phyloP scores from a whole-genome alignment of 192 early-diverging fungal genomes.

The Rhizophagus sp. region DNA sequence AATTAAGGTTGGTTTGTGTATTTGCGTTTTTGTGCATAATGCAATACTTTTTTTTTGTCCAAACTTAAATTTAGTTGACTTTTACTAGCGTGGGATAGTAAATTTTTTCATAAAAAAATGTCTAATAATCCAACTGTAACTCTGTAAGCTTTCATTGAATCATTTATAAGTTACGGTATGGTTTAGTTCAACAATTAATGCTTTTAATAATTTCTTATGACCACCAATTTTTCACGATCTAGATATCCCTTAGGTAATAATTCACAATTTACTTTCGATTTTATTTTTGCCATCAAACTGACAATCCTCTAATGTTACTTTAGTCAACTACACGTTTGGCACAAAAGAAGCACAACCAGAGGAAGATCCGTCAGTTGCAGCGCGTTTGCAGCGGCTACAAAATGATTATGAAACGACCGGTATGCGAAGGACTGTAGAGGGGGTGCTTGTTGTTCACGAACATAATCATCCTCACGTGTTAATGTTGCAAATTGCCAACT shows the following conservation, averaged over 20 bases:
- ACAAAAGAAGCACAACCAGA: conserved; percentile 73
- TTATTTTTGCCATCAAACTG: background rate
- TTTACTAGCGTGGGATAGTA: background rate
- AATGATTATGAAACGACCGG: conserved; percentile 66
- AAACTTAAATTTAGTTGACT: too few relatives aligned
- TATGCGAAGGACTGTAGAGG: conserved; percentile 71
- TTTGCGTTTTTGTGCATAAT: too few relatives aligned
- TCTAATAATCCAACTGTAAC: conserved; percentile 29
- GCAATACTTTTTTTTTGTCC: too few relatives aligned
- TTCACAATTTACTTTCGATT: background rate
- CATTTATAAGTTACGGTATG: background rate
- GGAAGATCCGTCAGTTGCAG: conserved; percentile 58
- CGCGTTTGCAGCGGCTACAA: conserved; percentile 60
- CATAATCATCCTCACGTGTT: conserved; percentile 80
- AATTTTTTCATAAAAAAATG: conserved; percentile 2
- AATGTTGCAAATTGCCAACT: conserved; percentile 73
- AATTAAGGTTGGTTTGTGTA: background rate
- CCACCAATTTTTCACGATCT: background rate
- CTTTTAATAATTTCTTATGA: background rate
- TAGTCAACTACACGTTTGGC: conserved; percentile 69
- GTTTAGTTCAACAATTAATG: background rate
- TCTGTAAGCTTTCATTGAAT: conserved; percentile 21
- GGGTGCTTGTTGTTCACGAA: conserved; percentile 74
- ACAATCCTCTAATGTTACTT: background rate
- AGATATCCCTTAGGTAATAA: conserved; percentile 28